A percentile compares a stretch with the other conserved stretches of the same genome.
These are phyloP conservation scores for Solanum hybrid DNA, from an alignment of 305 asterid species.

Conservation along the genomic window DNA sequence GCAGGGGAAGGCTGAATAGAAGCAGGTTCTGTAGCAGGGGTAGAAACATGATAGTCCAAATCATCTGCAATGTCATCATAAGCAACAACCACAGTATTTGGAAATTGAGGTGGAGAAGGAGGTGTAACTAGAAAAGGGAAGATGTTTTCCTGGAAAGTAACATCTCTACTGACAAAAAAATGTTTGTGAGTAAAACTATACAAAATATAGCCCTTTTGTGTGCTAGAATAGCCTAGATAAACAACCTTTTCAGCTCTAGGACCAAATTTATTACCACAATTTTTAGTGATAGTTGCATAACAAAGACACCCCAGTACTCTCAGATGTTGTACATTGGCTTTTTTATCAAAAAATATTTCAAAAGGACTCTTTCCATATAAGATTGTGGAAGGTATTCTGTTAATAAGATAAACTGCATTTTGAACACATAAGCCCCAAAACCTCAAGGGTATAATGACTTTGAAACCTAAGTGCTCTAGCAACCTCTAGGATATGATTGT, in stretches of 20 bases:
- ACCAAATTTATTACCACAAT: neutral
- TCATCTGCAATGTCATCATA: neutral
- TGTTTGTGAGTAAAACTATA: neutral
- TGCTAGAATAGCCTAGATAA: neutral
- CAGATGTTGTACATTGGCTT: neutral
- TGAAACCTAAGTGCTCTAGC: neutral
- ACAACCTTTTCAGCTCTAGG: neutral
- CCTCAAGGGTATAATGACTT: neutral
- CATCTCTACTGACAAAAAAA: neutral
- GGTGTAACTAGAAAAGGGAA: neutral
- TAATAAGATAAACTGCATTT: neutral
- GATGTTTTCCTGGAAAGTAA: neutral
- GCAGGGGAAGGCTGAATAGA: too few relatives aligned
- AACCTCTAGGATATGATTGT: neutral
- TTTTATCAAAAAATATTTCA: too few relatives aligned
- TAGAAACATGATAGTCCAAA: neutral
- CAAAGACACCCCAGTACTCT: neutral
- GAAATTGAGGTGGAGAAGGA: neutral
- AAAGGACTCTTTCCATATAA: neutral
- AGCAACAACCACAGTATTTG: too few relatives aligned
- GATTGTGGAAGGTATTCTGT: neutral
- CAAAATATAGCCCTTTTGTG: neutral
- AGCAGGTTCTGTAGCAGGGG: neutral
- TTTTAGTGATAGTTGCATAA: neutral
- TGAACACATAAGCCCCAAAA: neutral